Base-by-base conservation (phyloP, 345 rosid genomes). In the Trapa bicornis region DNA sequence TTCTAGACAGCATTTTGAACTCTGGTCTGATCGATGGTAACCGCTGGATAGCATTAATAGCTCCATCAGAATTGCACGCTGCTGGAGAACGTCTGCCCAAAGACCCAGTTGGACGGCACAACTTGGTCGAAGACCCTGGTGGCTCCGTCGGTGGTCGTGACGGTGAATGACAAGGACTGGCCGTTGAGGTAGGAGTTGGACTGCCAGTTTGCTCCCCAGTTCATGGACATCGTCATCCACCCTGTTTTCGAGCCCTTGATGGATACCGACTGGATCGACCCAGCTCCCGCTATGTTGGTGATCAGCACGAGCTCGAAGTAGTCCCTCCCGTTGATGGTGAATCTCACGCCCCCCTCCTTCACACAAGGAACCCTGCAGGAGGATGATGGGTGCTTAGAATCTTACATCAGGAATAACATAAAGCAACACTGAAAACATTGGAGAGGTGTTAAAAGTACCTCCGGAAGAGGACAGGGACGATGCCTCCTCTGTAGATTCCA, bases 121-220 rank as follows among this genome's bases (percentile, higher is more conserved):
- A 84, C 61, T n/a, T 83, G 52, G 1, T 70, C 61, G 39, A 87
- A 93, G 3, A 80, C 60, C 50, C 72, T 72, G 6, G 86, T 83
- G n/a, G 37, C 79, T 1, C 97, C 89, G 68, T 93, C 94, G 0
- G 91, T 84, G 0, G 88, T 83, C 29, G 87, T 85, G 75, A 88
- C 70, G 73, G 78, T 76, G 82, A 93, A 89, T 37, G 98, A 93
- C 50, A 93, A 64, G 22, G 94, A 76, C 73, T 93, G 98, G 0
- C 87, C 92, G 54, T 93, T 76, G 47, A 93, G 92, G 69, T 85
- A 85, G 38, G 87, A 76, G 67, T 93, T 93, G 39, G 97, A 88
- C 73, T 90, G 98, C 98, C 98, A 93, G 47, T 93, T 88, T 42
- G 96, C 89, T 56, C 98, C 96, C 98, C 98, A 88, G 62, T 93